Percentiles rank a stretch among this genome's conserved stretches.
Conservation (phyloP, 1,284 basidiomycete genomes). For the Apiotrichum sp. region DNA sequence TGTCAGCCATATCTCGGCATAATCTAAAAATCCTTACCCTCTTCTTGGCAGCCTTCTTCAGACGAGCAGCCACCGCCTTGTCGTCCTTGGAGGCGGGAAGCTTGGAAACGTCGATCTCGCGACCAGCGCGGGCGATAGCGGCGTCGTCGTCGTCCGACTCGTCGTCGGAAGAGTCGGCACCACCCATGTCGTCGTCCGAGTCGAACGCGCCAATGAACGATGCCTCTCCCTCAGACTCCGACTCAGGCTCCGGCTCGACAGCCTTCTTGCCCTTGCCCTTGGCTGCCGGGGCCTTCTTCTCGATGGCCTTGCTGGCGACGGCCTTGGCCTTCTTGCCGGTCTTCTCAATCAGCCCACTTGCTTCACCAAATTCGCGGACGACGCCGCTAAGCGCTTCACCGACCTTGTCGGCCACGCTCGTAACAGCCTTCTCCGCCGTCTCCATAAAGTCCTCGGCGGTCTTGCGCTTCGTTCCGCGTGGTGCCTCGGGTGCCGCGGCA, state of each 20-base stretch:
- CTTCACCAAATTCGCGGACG: conserved; percentile 14
- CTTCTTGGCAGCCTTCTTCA: conserved; percentile 75
- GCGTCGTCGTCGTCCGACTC: conserved; percentile 58
- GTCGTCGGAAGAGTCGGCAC: conserved; percentile 72
- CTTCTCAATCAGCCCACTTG: conserved; percentile 16
- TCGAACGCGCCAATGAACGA: conserved; percentile 63
- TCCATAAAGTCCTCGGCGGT: conserved; percentile 39
- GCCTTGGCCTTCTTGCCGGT: conserved; percentile 16
- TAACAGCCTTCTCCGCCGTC: conserved; percentile 27
- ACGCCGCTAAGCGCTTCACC: conserved; percentile 12
- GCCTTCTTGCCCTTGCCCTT: not conserved
- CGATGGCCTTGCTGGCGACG: no score
- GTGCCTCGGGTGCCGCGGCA: conserved; percentile 5
- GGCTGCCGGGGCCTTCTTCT: conserved; percentile 2
- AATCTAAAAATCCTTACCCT: conserved; percentile 52
- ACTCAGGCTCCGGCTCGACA: conserved; percentile 11
- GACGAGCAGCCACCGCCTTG: conserved; percentile 64
- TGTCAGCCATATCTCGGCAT: not conserved
- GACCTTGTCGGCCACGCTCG: conserved; percentile 24
- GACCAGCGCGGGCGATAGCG: conserved; percentile 43
- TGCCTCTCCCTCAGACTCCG: conserved; percentile 44
- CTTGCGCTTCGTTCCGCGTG: conserved; percentile 35
- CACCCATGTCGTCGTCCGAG: conserved; percentile 49
- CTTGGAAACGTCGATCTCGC: conserved; percentile 57
- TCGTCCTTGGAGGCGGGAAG: conserved; percentile 83